These are phyloP conservation scores for Myxozyma lipomycoides DNA, from an alignment of 805 yeast genomes.

Conservation along the genomic window DNA sequence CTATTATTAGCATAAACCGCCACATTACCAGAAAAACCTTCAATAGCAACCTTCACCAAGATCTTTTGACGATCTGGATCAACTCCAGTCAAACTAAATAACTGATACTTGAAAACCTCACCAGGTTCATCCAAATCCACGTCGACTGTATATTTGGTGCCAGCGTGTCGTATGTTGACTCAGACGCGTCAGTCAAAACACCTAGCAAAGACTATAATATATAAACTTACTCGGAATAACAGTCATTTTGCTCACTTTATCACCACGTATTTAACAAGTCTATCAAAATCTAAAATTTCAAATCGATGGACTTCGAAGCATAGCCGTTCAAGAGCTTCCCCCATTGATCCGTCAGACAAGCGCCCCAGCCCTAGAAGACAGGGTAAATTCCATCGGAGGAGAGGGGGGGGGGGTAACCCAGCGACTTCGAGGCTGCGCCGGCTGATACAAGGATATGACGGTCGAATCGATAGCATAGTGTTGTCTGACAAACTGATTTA, in stretches of 20 bases:
- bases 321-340: too few species aligned
- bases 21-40: neutral
- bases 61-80: conserved; percentile 90
- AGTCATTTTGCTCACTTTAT: conserved; percentile 14
- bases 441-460: too few species aligned
- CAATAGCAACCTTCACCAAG: conserved; percentile 52
- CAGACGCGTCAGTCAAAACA: conserved; percentile 1
- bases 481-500: too few species aligned
- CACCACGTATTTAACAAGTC: neutral
- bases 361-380: too few species aligned
- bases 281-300: neutral
- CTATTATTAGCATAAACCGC: conserved; percentile 4
- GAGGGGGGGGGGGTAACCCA: too few species aligned
- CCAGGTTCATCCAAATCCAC: conserved; percentile 57
- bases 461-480: too few species aligned
- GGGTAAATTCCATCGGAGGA: too few species aligned
- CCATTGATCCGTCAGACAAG: too few species aligned
- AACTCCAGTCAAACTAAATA: conserved; percentile 69
- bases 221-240: conserved; percentile 24
- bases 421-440: too few species aligned
- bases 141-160: conserved; percentile 57
- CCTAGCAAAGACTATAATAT: neutral
- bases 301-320: too few species aligned
- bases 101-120: conserved; percentile 58
- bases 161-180: conserved; percentile 60